Percentiles rank a stretch among this genome's conserved stretches.
These are phyloP conservation scores for Alternaria sp. DNA, from an alignment of 2,329 filamentous ascomycete genomes.

Conservation along the genomic window DNA sequence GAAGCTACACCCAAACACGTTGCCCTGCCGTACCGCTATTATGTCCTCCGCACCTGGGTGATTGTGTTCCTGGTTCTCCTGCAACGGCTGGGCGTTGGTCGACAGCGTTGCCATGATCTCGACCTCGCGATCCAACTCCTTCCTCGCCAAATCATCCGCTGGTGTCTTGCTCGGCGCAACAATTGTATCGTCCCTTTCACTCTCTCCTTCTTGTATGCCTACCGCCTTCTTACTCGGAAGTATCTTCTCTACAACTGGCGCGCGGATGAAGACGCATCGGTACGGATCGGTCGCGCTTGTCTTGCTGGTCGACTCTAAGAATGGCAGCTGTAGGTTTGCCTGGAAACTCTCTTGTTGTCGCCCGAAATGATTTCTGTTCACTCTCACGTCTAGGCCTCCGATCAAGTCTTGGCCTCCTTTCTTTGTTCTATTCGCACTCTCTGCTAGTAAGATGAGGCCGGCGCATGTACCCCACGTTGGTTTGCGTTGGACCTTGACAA, in stretches of 20 bases:
- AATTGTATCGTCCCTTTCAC: constrained; percentile 59
- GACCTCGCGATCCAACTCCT: constrained; percentile 59
- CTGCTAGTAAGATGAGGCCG: constrained; percentile 88
- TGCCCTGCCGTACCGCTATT: constrained; percentile 87
- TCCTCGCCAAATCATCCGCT: constrained; percentile 56
- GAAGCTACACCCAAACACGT: constrained; percentile 94
- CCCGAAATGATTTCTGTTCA: constrained; percentile 95
- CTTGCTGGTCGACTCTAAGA: constrained; percentile 60
- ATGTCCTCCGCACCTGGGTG: constrained; percentile 69
- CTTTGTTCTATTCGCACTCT: constrained; percentile 88
- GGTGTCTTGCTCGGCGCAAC: constrained; percentile 65
- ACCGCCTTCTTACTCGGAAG: constrained; percentile 62
- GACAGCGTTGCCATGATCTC: constrained; percentile 68
- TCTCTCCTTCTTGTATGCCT: constrained; percentile 59
- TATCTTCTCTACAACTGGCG: constrained; percentile 89
- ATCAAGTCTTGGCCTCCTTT: constrained; percentile 92
- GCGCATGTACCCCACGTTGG: constrained; percentile 97
- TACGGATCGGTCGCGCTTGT: constrained; percentile 63
- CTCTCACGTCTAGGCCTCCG: constrained; percentile 87
- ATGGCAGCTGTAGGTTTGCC: constrained; percentile 75
- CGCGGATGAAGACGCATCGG: constrained; percentile 89
- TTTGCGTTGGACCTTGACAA: constrained; percentile 85
- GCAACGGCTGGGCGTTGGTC: constrained; percentile 58
- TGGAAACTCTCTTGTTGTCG: constrained; percentile 93
- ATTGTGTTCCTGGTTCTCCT: constrained; percentile 58